phyloP scores from a whole-genome alignment of 2,329 filamentous ascomycete species.

The Colletotrichum nymphaeae region DNA sequence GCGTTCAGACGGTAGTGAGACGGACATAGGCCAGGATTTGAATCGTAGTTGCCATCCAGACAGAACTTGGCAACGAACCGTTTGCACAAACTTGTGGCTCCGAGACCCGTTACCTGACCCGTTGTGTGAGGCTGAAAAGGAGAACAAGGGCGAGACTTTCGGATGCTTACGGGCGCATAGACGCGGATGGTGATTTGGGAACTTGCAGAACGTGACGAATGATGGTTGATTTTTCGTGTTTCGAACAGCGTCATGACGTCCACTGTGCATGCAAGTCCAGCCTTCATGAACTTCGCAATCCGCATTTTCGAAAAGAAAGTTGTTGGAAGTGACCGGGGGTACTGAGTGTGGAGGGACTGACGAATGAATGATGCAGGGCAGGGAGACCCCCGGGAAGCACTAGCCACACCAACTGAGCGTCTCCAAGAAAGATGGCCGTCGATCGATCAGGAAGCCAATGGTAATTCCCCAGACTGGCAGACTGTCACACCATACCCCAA shows the following conservation, averaged over 20 bases:
- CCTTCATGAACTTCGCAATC: constrained; percentile 26
- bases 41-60: constrained; percentile 6
- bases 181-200: constrained; percentile 4
- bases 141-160: constrained; percentile 10
- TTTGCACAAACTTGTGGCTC: constrained; percentile 11
- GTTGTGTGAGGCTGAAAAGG: constrained; percentile 29
- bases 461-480: constrained; percentile 4
- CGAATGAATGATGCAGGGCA: constrained; percentile 36
- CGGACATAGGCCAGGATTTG: constrained; percentile 8
- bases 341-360: constrained; percentile 32
- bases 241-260: constrained; percentile 35
- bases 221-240: constrained; percentile 14
- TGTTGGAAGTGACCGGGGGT: constrained; percentile 14
- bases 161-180: constrained; percentile 17
- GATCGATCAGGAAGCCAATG: constrained; percentile 45
- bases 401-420: constrained; percentile 32
- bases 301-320: constrained; percentile 30
- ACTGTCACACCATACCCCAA: constrained; percentile 36
- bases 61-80: constrained; percentile 4
- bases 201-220: constrained; percentile 26
- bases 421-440: constrained; percentile 38
- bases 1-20: constrained; percentile 33
- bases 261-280: constrained; percentile 17
- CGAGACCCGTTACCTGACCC: constrained; percentile 7
- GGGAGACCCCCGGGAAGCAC: constrained; percentile 28